These are phyloP conservation scores for Bifiguratus adelaidae DNA, from an alignment of 192 early-diverging fungal genomes.

Conservation along the genomic window DNA sequence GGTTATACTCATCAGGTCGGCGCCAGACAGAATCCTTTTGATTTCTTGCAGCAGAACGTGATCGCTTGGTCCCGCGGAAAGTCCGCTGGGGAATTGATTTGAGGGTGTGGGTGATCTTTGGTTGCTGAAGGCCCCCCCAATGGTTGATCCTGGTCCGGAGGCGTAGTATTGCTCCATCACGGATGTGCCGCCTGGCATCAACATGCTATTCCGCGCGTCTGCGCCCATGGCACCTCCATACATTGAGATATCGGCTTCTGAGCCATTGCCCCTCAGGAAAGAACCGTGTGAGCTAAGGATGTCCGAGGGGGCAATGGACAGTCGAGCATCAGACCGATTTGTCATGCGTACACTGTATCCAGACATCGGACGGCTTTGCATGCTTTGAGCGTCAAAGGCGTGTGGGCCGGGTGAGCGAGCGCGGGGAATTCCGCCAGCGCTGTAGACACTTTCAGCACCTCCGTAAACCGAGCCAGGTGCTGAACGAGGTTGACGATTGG, in stretches of 20 bases:
- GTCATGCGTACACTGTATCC: too few relatives aligned
- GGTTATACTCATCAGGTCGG: slow-evolving; percentile 64
- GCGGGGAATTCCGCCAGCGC: slow-evolving; percentile 1
- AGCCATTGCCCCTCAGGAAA: neutral
- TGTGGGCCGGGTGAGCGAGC: slow-evolving; percentile 3
- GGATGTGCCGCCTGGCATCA: neutral
- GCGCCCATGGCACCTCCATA: too few relatives aligned
- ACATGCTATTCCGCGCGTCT: neutral
- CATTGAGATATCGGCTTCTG: neutral
- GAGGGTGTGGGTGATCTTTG: neutral
- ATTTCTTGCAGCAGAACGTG: slow-evolving; percentile 67
- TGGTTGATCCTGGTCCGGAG: neutral
- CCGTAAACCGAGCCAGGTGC: slow-evolving; percentile 31
- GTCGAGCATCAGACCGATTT: slow-evolving; percentile 1
- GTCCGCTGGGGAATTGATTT: neutral
- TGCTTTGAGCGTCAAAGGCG: neutral
- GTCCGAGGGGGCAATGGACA: slow-evolving; percentile 6
- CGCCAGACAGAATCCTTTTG: slow-evolving; percentile 51
- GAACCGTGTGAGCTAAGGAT: slow-evolving; percentile 8
- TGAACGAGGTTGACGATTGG: slow-evolving; percentile 8
- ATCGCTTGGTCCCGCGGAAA: slow-evolving; percentile 47
- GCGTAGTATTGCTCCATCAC: neutral
- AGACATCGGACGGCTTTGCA: too few relatives aligned
- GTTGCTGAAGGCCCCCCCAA: too few relatives aligned
- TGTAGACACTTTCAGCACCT: slow-evolving; percentile 1